phyloP scores from a whole-genome alignment of 2,329 filamentous ascomycete species.

The Albophoma yamanashiensis region DNA sequence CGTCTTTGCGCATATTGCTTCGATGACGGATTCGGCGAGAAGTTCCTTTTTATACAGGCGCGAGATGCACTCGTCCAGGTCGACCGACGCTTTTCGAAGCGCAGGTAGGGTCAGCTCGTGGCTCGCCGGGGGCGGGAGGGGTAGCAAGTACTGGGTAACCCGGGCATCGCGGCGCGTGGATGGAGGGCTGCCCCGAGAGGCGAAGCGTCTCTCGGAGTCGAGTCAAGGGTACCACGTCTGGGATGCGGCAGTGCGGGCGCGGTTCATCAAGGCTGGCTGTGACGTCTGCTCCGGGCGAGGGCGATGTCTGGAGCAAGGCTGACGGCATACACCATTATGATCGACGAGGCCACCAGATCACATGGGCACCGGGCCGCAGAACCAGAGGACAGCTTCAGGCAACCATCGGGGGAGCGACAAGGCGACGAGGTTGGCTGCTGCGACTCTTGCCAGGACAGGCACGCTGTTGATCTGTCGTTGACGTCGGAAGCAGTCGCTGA shows the following conservation, averaged over 20 bases:
- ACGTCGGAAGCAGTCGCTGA: not conserved
- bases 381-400: not conserved
- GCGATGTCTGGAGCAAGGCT: conserved; percentile 22
- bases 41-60: conserved; percentile 95
- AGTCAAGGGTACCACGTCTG: not conserved
- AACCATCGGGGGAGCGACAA: not conserved
- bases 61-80: conserved; percentile 96
- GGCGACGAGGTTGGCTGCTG: not conserved
- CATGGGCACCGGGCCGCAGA: conserved; percentile 17
- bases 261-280: conserved; percentile 13
- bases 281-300: conserved; percentile 24
- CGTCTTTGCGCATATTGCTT: conserved; percentile 98
- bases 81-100: conserved; percentile 64
- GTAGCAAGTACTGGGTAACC: conserved; percentile 1
- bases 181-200: not conserved
- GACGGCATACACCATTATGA: conserved; percentile 29
- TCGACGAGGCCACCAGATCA: conserved; percentile 17
- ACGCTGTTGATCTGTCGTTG: not conserved
- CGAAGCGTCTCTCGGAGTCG: not conserved
- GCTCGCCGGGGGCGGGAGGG: not conserved
- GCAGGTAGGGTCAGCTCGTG: not conserved
- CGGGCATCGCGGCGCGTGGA: conserved; percentile 3
- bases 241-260: not conserved
- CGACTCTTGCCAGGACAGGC: not conserved
- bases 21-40: conserved; percentile 92